Base-by-base conservation (phyloP, 2,329 filamentous ascomycete species). In the Phaeosphaeria sp. region DNA sequence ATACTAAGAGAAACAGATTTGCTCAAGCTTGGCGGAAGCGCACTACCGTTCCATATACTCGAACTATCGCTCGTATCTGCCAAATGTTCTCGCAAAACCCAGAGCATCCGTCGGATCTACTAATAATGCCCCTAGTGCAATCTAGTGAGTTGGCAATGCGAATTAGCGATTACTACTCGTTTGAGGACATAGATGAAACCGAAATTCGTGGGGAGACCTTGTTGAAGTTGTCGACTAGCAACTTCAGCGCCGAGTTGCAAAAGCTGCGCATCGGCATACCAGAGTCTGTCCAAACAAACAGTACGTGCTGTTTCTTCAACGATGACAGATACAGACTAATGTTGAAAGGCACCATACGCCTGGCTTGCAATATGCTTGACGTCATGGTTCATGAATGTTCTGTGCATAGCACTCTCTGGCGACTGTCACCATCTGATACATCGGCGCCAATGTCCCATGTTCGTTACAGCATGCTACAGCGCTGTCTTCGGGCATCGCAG, bases 301-400 rank as follows among this genome's bases (percentile, higher is more conserved):
- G 54, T 56, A 49, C 1, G 50, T 53, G n/a, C 15, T 17, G 27
- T 11, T 25, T n/a, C n/a, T 52, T 6, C n/a, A 15, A 18, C 13
- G 13, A 36, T 33, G 21, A 30, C 17, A 42, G 15, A 10, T 36
- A 10, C 18, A 22, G 20, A 15, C 15, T 43, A 11, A 47, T 7
- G 20, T 18, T 21, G 43, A n/a, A 21, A 50, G 41, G 18, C 21
- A 51, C 52, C 9, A 25, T 56, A 41, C 36, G 50, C 1, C 50
- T 59, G 7, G 44, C 25, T n/a, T 48, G 25, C 27, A 42, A 54
- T 27, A 43, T 56, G 7, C 44, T 66, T 7, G 49, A 59, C 10
- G 62, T 69, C 3, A 64, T 62, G 62, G 64, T 69, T 21, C 46
- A 68, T 36, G 66, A 71, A 54, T 66, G 61, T 53, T 60, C 60